Evolutionary conservation across 1,284 basidiomycete genomes (phyloP).

Genomic region (Leccinum angustisporum): DNA sequence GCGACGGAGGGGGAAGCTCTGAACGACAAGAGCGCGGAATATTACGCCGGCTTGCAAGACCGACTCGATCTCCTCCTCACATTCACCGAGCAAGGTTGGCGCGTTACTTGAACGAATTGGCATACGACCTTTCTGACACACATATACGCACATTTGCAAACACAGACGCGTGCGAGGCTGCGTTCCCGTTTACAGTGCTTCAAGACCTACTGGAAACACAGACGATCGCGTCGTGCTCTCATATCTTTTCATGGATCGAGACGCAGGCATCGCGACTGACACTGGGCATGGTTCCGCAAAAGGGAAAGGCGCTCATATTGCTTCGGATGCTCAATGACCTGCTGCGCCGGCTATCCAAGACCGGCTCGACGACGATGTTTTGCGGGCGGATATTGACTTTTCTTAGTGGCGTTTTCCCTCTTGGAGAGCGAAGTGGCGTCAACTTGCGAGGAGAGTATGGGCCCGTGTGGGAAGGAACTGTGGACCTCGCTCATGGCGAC

Average conservation of each 20-base stretch:
- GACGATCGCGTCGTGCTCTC: constrained; percentile 77
- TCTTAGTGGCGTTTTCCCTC: constrained; percentile 80
- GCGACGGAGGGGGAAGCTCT: constrained; percentile 60
- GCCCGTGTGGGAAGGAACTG: constrained; percentile 73
- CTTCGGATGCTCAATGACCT: constrained; percentile 86
- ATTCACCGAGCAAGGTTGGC: constrained; percentile 71
- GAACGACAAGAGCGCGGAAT: constrained; percentile 46
- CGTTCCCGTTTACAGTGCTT: constrained; percentile 62
- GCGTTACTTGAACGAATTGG: constrained; percentile 29
- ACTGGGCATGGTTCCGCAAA: constrained; percentile 74
- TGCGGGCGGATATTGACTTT: constrained; percentile 88
- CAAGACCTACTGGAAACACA: constrained; percentile 80
- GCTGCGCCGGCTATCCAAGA: constrained; percentile 80
- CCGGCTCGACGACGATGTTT: constrained; percentile 79
- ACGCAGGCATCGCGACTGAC: constrained; percentile 63
- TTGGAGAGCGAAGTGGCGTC: constrained; percentile 88
- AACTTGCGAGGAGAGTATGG: constrained; percentile 86
- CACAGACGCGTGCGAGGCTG: constrained; percentile 52
- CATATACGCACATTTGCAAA: background rate
- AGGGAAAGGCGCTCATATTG: constrained; percentile 83
- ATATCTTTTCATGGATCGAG: constrained; percentile 85
- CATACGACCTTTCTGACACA: constrained; percentile 10
- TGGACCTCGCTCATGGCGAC: constrained; percentile 34
- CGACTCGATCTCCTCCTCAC: constrained; percentile 69
- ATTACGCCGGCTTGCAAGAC: constrained; percentile 60